These are phyloP conservation scores for Odonthalia washingtoniensis DNA, from an alignment of 31 red algal genomes.

Conservation along the genomic window DNA sequence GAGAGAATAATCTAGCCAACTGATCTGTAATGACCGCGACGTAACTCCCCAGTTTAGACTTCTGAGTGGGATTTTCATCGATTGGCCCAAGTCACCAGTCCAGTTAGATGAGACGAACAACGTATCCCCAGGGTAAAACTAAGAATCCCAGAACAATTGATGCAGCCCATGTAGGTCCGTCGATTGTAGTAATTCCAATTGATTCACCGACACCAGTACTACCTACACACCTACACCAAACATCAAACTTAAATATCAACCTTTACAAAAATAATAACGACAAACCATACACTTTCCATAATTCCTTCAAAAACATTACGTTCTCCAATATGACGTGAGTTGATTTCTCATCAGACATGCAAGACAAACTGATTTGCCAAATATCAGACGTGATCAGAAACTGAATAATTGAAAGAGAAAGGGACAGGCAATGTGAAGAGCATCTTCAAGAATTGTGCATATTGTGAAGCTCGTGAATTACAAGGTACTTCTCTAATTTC, in stretches of 20 bases:
- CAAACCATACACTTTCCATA: conserved; percentile 59
- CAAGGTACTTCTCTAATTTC: no score
- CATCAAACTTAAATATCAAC: conserved; percentile 70
- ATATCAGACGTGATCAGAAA: no score
- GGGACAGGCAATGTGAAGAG: no score
- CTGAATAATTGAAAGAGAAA: no score
- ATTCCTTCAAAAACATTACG: conserved; percentile 81
- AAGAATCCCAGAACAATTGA: conserved; percentile 67
- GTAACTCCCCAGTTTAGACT: conserved; percentile 79
- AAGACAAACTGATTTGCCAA: no score
- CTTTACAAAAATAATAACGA: conserved; percentile 71
- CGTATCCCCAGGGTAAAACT: conserved; percentile 75
- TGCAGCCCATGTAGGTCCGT: conserved; percentile 63
- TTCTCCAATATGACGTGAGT: conserved; percentile 69
- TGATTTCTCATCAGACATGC: conserved; percentile 88
- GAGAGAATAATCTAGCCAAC: conserved; percentile 28
- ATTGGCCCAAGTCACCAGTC: conserved; percentile 83
- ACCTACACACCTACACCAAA: conserved; percentile 78
- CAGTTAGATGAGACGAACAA: conserved; percentile 72
- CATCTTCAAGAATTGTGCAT: no score
- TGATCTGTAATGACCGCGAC: conserved; percentile 7
- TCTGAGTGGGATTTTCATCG: conserved; percentile 73
- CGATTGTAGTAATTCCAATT: conserved; percentile 82
- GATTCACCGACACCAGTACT: conserved; percentile 73
- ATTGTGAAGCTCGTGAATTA: no score